Base-by-base conservation (phyloP, 2,329 filamentous ascomycete genomes). In the Ophiosphaerella narmari region DNA sequence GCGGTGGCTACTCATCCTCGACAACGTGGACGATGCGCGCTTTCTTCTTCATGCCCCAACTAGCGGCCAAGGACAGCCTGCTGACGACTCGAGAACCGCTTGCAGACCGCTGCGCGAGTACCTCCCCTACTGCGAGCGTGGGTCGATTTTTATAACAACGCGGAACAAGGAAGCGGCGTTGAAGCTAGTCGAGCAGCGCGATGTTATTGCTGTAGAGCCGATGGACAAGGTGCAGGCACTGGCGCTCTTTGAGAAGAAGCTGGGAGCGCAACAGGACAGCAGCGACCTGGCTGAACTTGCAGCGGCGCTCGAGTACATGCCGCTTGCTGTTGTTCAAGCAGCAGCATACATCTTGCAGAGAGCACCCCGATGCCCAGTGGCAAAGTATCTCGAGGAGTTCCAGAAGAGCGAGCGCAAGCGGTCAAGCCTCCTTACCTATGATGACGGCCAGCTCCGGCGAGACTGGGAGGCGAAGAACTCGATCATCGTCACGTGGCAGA, bases 101-200 rank as follows among this genome's bases (percentile, higher is more conserved):
- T 8, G 2, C 7, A 4, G 26, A 39, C 37, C 13, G 6, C 37
- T 39, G 12, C 29, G 1, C 12, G 29, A 35, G 37, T 46, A 45
- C 34, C 21, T 39, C 3, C 37, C 37, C 37, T 2, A n/a, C 13
- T 14, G 21, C 21, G 21, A 16, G 65, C 85, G 29, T 2, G 14
- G 67, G 79, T 14, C 13, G 7, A 26, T 43, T 7, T 2, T 43
- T 2, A 7, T 43, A 11, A 43, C 39, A 4, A 3, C 13, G 31
- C 23, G 29, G 5, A n/a, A 13, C 3, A 21, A 14, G 3, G 13
- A n/a, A 14, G 21, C 5, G 3, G 37, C 37, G 8, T 7, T 1
- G 64, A 2, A 18, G 69, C 1, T 69, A 86, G 13, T 50, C 2
- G 50, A 50, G 31, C 13, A 32, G 32, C 13, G 23, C 14, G 35